Conservation (phyloP, 164 flowering plant genomes). For the Tinospora cordifolia region DNA sequence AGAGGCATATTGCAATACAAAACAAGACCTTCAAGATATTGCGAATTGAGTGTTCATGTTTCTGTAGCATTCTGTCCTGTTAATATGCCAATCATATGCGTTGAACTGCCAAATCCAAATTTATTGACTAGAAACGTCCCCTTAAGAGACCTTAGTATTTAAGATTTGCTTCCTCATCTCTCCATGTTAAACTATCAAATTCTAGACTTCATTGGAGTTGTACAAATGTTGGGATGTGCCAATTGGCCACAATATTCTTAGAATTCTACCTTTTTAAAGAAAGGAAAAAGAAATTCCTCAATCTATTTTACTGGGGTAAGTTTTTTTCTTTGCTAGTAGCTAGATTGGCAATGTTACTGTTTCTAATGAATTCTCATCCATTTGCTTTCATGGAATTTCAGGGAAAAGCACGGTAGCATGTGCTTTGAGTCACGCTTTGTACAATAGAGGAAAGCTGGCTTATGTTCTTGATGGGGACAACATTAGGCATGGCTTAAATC, state of each 20-base stretch:
- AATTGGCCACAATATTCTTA: too few species aligned
- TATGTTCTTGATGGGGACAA: conserved; percentile 96
- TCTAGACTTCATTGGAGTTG: too few species aligned
- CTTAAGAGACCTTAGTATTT: not conserved
- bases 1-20: not conserved
- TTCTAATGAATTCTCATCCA: not conserved
- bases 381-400: conserved; percentile 20
- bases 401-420: conserved; percentile 97
- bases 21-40: not conserved
- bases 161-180: not conserved
- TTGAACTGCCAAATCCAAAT: not conserved
- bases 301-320: too few species aligned
- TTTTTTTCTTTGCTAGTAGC: not conserved
- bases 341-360: not conserved
- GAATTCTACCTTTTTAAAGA: too few species aligned
- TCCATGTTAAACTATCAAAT: not conserved
- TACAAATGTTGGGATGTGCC: too few species aligned
- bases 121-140: not conserved
- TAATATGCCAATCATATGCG: not conserved
- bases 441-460: conserved; percentile 62
- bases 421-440: conserved; percentile 53
- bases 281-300: too few species aligned
- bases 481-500: conserved; percentile 79
- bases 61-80: too few species aligned
- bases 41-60: not conserved